These are phyloP conservation scores for Rutstroemia sp. DNA, from an alignment of 2,329 filamentous ascomycete genomes.

Conservation along the genomic window DNA sequence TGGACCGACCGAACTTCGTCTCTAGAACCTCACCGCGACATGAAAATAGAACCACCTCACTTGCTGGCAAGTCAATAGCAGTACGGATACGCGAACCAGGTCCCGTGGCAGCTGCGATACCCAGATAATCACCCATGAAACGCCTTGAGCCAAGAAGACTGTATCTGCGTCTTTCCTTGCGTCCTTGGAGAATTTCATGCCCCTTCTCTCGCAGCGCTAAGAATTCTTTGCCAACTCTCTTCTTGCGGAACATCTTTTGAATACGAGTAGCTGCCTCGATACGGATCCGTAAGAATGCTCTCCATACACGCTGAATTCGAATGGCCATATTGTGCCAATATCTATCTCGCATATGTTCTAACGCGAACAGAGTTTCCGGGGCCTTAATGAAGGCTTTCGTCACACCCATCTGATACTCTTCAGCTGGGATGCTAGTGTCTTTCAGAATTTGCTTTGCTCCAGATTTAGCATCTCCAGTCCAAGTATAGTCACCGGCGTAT, in stretches of 20 bases:
- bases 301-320: constrained; percentile 93
- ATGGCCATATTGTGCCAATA: constrained; percentile 99
- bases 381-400: constrained; percentile 98
- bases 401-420: constrained; percentile 96
- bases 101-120: constrained; percentile 72
- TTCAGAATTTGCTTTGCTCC: constrained; percentile 90
- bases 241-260: constrained; percentile 91
- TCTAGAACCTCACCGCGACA: constrained; percentile 85
- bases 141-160: constrained; percentile 85
- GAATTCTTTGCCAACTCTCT: constrained; percentile 83
- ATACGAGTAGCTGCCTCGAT: constrained; percentile 90
- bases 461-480: constrained; percentile 80
- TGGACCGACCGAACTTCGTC: constrained; percentile 92
- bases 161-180: constrained; percentile 86
- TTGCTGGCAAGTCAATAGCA: constrained; percentile 61
- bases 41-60: constrained; percentile 78
- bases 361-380: constrained; percentile 89
- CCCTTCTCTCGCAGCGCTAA: constrained; percentile 83
- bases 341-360: constrained; percentile 94
- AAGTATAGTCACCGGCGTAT: constrained; percentile 95
- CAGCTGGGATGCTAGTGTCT: constrained; percentile 88
- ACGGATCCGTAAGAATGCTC: constrained; percentile 88
- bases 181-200: constrained; percentile 70
- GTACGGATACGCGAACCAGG: constrained; percentile 75
- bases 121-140: constrained; percentile 92